phyloP scores from a whole-genome alignment of 1,284 basidiomycete genomes.

The Microstroma glucosiphilum region DNA sequence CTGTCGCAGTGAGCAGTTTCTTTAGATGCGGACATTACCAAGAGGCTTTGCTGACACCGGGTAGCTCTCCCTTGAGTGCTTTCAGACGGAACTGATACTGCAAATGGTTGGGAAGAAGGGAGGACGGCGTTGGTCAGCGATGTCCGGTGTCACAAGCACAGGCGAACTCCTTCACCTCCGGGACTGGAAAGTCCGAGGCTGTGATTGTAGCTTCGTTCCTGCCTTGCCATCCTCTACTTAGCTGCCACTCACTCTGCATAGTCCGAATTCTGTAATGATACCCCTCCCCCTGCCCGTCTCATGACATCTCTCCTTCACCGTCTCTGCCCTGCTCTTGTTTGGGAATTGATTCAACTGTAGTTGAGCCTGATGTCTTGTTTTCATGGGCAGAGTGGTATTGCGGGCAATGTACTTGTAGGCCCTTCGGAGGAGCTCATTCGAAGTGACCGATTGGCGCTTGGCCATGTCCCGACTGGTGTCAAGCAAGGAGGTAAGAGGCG shows the following conservation, averaged over 20 bases:
- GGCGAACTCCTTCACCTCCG: too few species aligned
- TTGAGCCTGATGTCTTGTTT: slow-evolving; percentile 91
- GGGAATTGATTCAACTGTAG: slow-evolving; percentile 83
- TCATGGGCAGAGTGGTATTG: slow-evolving; percentile 51
- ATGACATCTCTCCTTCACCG: slow-evolving; percentile 78
- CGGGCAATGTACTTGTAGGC: slow-evolving; percentile 50
- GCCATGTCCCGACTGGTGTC: slow-evolving; percentile 43
- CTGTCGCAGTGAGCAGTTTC: too few species aligned
- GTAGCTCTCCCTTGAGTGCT: slow-evolving; percentile 69
- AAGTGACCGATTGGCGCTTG: slow-evolving; percentile 43
- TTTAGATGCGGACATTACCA: slow-evolving; percentile 58
- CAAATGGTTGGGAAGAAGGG: not conserved
- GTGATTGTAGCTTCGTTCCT: slow-evolving; percentile 6
- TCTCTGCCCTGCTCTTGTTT: slow-evolving; percentile 70
- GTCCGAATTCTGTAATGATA: slow-evolving; percentile 77
- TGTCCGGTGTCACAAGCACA: not conserved
- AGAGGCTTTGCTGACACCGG: slow-evolving; percentile 80
- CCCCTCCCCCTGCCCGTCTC: slow-evolving; percentile 79
- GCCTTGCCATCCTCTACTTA: not conserved
- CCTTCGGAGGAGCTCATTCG: slow-evolving; percentile 45
- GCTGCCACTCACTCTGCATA: slow-evolving; percentile 69
- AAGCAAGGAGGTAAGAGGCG: slow-evolving; percentile 6
- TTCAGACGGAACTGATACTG: slow-evolving; percentile 84
- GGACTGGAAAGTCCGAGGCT: not conserved
- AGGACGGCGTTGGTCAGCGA: not conserved